These are phyloP conservation scores for Sclerotinia subarctica DNA, from an alignment of 2,329 filamentous ascomycete species.

Conservation along the genomic window DNA sequence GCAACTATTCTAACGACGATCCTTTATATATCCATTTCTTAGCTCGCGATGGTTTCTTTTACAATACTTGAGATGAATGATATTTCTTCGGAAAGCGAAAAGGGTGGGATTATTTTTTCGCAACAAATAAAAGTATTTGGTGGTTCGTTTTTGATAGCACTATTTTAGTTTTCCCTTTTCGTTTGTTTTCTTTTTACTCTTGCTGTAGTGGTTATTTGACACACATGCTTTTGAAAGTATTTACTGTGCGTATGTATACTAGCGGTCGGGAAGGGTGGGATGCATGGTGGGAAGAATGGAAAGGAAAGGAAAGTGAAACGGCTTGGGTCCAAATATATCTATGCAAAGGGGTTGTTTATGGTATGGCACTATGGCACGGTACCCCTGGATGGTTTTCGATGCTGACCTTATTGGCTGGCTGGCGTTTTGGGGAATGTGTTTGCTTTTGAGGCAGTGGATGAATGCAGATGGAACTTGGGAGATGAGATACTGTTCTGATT, in stretches of 20 bases:
- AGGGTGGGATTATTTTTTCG: slow-evolving; percentile 4
- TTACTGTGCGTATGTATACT: slow-evolving; percentile 14
- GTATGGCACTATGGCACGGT: background rate
- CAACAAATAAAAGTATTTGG: slow-evolving; percentile 12
- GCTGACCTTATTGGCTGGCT: background rate
- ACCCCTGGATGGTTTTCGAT: background rate
- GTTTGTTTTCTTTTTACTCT: background rate
- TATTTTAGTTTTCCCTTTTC: slow-evolving; percentile 1
- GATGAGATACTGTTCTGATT: background rate
- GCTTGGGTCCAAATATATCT: slow-evolving; percentile 4
- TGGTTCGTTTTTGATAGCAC: background rate
- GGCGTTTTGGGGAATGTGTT: slow-evolving; percentile 11
- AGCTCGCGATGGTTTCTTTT: background rate
- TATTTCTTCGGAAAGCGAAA: slow-evolving; percentile 10
- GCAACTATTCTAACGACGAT: slow-evolving; percentile 7
- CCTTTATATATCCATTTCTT: slow-evolving; percentile 22
- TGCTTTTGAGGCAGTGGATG: background rate
- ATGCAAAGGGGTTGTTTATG: slow-evolving; percentile 9
- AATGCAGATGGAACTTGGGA: background rate
- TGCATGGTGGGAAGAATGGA: background rate
- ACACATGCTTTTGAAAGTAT: slow-evolving; percentile 11
- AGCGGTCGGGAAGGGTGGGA: slow-evolving; percentile 3
- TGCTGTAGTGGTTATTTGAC: slow-evolving; percentile 11
- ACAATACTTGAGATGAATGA: slow-evolving; percentile 12
- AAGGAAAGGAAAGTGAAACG: background rate